Evolutionary conservation across 1,139 yeast species (phyloP).

Genomic region (Suhomyces yuchorum): DNA sequence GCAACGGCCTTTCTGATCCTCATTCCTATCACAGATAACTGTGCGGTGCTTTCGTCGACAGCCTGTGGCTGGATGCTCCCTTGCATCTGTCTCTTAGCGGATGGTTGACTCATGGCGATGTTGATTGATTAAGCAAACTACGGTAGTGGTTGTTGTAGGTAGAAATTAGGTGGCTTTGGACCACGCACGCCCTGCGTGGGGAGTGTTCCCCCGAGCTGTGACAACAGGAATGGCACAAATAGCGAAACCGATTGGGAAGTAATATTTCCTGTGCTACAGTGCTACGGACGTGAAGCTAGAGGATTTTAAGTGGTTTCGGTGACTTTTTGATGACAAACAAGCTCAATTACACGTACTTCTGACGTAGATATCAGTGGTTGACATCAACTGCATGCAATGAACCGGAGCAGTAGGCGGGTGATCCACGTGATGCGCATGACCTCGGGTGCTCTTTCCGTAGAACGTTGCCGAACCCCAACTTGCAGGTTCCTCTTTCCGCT

Average conservation of each 20-base stretch:
- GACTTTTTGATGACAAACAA: no score
- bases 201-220: not conserved
- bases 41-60: constrained; percentile 27
- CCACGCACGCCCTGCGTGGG: not conserved
- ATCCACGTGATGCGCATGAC: not conserved
- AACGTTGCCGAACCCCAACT: not conserved
- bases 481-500: constrained; percentile 2
- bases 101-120: constrained; percentile 8
- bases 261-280: no score
- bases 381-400: no score
- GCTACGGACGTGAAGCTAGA: no score
- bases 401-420: not conserved
- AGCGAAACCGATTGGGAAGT: no score
- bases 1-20: constrained; percentile 67
- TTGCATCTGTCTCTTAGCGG: constrained; percentile 25
- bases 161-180: not conserved
- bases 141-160: not conserved
- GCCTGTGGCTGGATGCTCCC: constrained; percentile 19
- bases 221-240: no score
- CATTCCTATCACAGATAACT: constrained; percentile 64
- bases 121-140: not conserved
- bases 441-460: constrained; percentile 9
- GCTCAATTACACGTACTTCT: no score
- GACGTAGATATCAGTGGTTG: no score
- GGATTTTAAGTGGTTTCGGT: no score